A percentile compares a stretch with the other conserved stretches of the same genome.
phyloP scores from a whole-genome alignment of 2,329 filamentous ascomycete genomes.

The Colletotrichum aenigma region DNA sequence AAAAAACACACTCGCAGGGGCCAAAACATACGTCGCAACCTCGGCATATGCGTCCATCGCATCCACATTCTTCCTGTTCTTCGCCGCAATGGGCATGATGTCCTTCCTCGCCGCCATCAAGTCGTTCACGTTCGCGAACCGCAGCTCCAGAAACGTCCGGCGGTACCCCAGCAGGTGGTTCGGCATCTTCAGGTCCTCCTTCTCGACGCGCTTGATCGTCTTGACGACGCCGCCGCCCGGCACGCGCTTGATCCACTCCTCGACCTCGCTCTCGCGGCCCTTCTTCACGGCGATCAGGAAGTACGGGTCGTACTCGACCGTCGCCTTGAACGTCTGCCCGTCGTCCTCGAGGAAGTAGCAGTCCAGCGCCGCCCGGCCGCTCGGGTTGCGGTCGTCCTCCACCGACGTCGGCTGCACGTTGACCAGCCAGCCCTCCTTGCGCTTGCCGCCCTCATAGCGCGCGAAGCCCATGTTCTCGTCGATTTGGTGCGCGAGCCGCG shows the following conservation, averaged over 20 bases:
- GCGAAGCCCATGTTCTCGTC: constrained; percentile 95
- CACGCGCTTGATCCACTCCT: constrained; percentile 89
- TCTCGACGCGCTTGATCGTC: constrained; percentile 76
- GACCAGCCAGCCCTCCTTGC: constrained; percentile 87
- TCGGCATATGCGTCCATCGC: constrained; percentile 99
- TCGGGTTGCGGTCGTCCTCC: constrained; percentile 82
- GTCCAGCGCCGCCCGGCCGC: constrained; percentile 88
- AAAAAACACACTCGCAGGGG: neutral
- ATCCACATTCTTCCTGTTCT: constrained; percentile 94
- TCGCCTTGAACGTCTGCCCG: constrained; percentile 91
- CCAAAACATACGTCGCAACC: constrained; percentile 75
- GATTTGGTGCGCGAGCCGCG: constrained; percentile 82
- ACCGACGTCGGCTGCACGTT: constrained; percentile 92
- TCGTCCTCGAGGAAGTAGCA: constrained; percentile 97
- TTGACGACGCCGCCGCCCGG: constrained; percentile 83
- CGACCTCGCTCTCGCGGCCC: constrained; percentile 88
- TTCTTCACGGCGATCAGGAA: constrained; percentile 90
- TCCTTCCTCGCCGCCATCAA: constrained; percentile 83
- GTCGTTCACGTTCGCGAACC: constrained; percentile 87
- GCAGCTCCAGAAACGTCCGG: constrained; percentile 84
- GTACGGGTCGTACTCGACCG: constrained; percentile 95
- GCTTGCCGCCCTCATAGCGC: constrained; percentile 86
- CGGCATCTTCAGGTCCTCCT: constrained; percentile 93
- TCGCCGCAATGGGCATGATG: constrained; percentile 90
- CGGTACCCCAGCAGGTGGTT: constrained; percentile 94